Conservation (phyloP, 1,284 basidiomycete species). For the Inonotus obliquus region DNA sequence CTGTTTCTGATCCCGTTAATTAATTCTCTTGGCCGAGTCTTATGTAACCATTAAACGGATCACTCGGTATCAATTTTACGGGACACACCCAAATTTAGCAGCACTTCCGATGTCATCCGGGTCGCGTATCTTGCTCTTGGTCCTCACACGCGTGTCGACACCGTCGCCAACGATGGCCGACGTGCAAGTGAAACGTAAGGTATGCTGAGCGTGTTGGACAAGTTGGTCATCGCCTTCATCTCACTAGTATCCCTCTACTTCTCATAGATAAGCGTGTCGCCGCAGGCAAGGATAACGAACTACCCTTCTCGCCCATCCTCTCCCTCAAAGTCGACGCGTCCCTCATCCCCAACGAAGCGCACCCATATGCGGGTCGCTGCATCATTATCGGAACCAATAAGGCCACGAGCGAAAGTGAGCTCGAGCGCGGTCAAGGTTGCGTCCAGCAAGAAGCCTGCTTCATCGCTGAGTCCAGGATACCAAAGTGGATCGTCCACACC, state of each 20-base stretch:
- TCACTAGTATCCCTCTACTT: constrained; percentile 11
- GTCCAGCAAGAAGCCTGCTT: constrained; percentile 36
- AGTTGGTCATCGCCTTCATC: neutral
- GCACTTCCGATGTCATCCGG: neutral
- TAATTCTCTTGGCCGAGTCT: neutral
- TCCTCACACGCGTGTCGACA: neutral
- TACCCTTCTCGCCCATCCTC: constrained; percentile 24
- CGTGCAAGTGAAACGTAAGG: constrained; percentile 18
- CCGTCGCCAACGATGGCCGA: constrained; percentile 12
- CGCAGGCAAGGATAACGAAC: constrained; percentile 30
- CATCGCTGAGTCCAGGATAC: constrained; percentile 22
- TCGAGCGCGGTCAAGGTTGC: constrained; percentile 39
- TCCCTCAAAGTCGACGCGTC: constrained; percentile 31
- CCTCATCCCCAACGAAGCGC: constrained; percentile 48
- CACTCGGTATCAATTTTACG: neutral
- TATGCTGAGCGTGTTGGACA: neutral
- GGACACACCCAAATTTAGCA: neutral
- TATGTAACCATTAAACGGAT: neutral
- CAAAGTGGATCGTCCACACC: constrained; percentile 22
- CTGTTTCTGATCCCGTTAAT: neutral
- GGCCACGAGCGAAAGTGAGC: constrained; percentile 60
- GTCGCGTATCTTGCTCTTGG: neutral
- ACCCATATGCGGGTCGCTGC: constrained; percentile 30
- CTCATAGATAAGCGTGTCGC: constrained; percentile 33
- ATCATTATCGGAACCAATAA: constrained; percentile 28